Percentiles rank a stretch among this genome's conserved stretches.
Evolutionary conservation across 768 basidiomycete genomes (phyloP).

Genomic region (Phanerodontia chrysosporium): DNA sequence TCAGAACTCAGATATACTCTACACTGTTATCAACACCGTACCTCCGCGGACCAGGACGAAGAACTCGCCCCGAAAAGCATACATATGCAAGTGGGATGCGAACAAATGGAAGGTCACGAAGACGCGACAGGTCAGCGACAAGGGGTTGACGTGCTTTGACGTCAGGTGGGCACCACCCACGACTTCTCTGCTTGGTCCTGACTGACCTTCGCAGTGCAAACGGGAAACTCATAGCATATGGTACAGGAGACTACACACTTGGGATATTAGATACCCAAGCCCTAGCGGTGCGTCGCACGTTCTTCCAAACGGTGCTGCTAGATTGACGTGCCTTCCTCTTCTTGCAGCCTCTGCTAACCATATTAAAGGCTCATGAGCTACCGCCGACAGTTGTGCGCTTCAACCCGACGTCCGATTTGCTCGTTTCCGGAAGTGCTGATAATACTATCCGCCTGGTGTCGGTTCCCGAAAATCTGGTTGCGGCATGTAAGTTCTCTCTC

Average conservation of each 20-base stretch:
- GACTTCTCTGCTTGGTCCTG: no score
- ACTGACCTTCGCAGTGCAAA: constrained; percentile 48
- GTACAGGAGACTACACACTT: constrained; percentile 81
- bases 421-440: constrained; percentile 90
- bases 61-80: constrained; percentile 53
- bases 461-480: constrained; percentile 55
- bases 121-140: constrained; percentile 69
- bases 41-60: constrained; percentile 57
- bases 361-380: constrained; percentile 93
- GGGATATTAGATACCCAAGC: constrained; percentile 79
- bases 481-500: constrained; percentile 43
- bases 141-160: constrained; percentile 84
- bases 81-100: constrained; percentile 70
- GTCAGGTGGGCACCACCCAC: no score
- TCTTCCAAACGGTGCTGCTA: background rate
- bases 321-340: background rate
- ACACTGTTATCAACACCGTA: constrained; percentile 67
- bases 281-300: constrained; percentile 56
- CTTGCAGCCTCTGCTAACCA: constrained; percentile 74
- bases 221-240: constrained; percentile 80
- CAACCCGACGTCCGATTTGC: constrained; percentile 73
- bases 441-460: constrained; percentile 76
- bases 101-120: constrained; percentile 63
- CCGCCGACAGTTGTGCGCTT: constrained; percentile 88
- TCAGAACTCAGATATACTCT: constrained; percentile 46